Conservation (phyloP, 306 rosid species). For the Fagus sylvatica region DNA sequence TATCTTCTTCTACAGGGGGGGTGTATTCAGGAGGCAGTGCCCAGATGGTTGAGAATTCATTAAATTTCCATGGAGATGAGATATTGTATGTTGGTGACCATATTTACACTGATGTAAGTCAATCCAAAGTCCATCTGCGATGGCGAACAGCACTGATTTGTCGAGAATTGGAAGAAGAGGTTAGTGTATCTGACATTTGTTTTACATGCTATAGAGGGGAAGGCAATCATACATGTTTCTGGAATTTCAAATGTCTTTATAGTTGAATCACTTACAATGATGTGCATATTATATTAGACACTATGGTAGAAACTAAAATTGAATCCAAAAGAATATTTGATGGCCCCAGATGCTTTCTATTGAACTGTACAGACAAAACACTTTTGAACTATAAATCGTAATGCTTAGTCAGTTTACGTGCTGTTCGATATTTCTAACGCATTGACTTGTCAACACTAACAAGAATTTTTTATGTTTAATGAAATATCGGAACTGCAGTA, state of each 20-base stretch:
- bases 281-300: not conserved
- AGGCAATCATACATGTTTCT: constrained; percentile 12
- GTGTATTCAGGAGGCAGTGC: constrained; percentile 98
- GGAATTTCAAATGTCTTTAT: constrained; percentile 8
- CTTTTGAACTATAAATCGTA: not conserved
- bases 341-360: constrained; percentile 15
- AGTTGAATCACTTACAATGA: not conserved
- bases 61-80: constrained; percentile 89
- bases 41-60: constrained; percentile 89
- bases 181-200: constrained; percentile 27
- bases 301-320: not conserved
- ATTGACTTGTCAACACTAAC: constrained; percentile 15
- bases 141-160: constrained; percentile 97
- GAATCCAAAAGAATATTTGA: constrained; percentile 3
- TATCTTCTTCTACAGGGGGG: constrained; percentile 64
- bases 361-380: constrained; percentile 10
- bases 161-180: constrained; percentile 98
- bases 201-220: constrained; percentile 5
- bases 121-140: constrained; percentile 89
- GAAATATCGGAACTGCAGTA: constrained; percentile 64
- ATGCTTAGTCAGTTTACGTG: not conserved
- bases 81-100: constrained; percentile 98
- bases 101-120: constrained; percentile 96
- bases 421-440: not conserved
- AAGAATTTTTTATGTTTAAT: constrained; percentile 23